Percentiles rank a stretch among this genome's conserved stretches.
These are phyloP conservation scores for Phaeotremella skinneri DNA, from an alignment of 768 basidiomycete genomes.

Conservation along the genomic window DNA sequence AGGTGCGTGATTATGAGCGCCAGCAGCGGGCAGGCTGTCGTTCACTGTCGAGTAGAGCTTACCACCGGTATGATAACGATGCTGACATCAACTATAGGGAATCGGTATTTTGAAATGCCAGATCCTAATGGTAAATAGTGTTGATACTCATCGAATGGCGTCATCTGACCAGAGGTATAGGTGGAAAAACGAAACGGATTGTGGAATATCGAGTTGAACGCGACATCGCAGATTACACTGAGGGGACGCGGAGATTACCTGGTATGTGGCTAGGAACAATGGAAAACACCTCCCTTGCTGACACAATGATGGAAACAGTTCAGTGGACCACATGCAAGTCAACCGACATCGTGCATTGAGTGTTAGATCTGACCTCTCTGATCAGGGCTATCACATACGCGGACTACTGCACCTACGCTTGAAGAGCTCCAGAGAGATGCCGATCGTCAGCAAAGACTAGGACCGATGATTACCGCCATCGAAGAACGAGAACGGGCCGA, in stretches of 20 bases:
- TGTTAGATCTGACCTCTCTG: slow-evolving; percentile 1
- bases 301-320: slow-evolving; percentile 24
- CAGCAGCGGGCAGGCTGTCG: background rate
- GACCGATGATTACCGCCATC: slow-evolving; percentile 35
- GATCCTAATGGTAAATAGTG: slow-evolving; percentile 23
- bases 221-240: slow-evolving; percentile 41
- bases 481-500: slow-evolving; percentile 41
- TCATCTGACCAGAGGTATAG: slow-evolving; percentile 15
- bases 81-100: slow-evolving; percentile 21
- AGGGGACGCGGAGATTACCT: slow-evolving; percentile 28
- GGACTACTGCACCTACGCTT: slow-evolving; percentile 32
- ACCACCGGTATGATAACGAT: background rate
- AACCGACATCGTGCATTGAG: background rate
- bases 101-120: slow-evolving; percentile 40
- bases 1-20: slow-evolving; percentile 7
- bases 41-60: background rate
- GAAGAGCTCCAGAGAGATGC: slow-evolving; percentile 31
- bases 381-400: slow-evolving; percentile 45
- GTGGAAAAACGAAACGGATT: slow-evolving; percentile 35
- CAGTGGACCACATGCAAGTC: slow-evolving; percentile 45
- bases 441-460: slow-evolving; percentile 22
- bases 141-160: background rate
- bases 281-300: background rate
- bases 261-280: slow-evolving; percentile 23
- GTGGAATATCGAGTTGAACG: slow-evolving; percentile 38